Evolutionary conservation across 345 rosid species (phyloP), one percentile per base, ranked within the genome.

Genomic region (Atalantia buxifolia): DNA sequence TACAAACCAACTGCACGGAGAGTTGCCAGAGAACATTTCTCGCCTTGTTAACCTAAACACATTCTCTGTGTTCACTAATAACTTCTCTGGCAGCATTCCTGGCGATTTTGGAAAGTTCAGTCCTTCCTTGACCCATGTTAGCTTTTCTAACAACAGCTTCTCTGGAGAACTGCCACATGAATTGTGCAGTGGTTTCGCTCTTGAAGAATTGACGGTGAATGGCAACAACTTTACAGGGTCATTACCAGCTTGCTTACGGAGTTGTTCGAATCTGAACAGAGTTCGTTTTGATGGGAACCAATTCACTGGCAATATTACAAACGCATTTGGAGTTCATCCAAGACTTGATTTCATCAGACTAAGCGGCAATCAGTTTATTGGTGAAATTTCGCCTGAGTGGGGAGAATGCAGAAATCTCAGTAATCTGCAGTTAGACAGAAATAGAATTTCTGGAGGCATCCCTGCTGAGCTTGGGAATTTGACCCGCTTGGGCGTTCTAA

Each of bases 101-200:
- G 73, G 25, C 0, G 90, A 89, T 75, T 82, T 92, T 24, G 97
- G 97, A 69, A 89, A 85, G 81, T 36, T 83, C 48, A 88, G 78
- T 74, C 91, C 85, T 66, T n/a, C n/a, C 24, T 67, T 92, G 80
- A 0, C 0, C 21, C 25, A 62, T 71, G 92, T 83, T 27, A 83
- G 92, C 84, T 84, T 92, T 76, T 87, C 97, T 0, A 71, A 84
- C 83, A 92, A 92, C 84, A 88, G 82, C 77, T 92, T 92, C 85
- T 27, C 80, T 0, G 92, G 92, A 53, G 92, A 89, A 75, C 75
- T 90, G 80, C 92, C 94, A 0, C 84, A 86, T 5, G 89, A 88
- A 16, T 28, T 90, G 38, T 92, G 96, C 78, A 83, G 89, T 12
- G 85, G 90, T 27, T 31, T 81, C 9, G 56, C 36, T 53, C 88